A percentile compares a stretch with the other conserved stretches of the same genome.
Conservation (phyloP, 257 asterid species). For the Nicotiana tomentosiformis region DNA sequence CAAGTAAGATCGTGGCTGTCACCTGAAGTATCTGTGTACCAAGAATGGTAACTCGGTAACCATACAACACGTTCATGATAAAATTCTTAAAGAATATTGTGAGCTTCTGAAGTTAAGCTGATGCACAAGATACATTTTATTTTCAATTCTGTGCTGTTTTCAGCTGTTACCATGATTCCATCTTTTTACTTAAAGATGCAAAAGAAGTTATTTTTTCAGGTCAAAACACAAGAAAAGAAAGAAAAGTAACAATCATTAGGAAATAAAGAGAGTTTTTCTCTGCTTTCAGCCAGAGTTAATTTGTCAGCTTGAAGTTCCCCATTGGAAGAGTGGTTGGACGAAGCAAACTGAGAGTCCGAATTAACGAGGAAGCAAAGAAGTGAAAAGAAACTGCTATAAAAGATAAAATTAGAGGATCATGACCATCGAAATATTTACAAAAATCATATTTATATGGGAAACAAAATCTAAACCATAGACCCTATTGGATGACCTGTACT, state of each 20-base stretch:
- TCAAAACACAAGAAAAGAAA: not conserved
- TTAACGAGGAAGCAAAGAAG: not conserved
- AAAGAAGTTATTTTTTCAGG: not conserved
- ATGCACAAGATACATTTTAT: not conserved
- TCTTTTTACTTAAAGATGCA: not conserved
- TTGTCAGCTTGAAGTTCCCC: not conserved
- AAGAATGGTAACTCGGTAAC: not conserved
- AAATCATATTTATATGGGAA: not conserved
- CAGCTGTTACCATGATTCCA: not conserved
- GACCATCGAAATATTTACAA: slow-evolving; percentile 3
- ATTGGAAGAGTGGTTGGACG: not conserved
- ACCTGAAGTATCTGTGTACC: not conserved
- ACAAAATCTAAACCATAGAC: not conserved
- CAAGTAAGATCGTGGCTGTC: not conserved
- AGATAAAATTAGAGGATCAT: not conserved
- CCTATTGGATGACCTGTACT: not conserved
- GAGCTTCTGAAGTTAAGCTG: not conserved
- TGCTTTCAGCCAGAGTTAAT: not conserved
- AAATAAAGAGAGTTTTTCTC: not conserved
- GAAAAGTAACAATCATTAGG: not conserved
- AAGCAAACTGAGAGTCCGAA: not conserved
- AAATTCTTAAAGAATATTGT: not conserved
- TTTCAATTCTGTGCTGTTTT: not conserved
- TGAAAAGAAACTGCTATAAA: not conserved
- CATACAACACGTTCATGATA: not conserved